Evolutionary conservation across 305 asterid genomes (phyloP).

Genomic region (Nicotiana rustica): DNA sequence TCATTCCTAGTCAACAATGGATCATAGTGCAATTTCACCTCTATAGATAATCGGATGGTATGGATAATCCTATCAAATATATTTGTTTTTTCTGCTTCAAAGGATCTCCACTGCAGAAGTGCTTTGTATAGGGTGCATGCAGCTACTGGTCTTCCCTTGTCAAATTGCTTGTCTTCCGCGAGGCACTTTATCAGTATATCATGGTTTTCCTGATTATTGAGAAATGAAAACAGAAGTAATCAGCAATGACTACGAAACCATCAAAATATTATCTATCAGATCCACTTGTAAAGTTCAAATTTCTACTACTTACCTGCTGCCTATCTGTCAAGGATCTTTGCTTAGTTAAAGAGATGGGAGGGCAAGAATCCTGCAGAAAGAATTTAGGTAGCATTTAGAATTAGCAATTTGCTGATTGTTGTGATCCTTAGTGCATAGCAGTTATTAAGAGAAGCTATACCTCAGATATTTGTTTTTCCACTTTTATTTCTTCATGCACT

Average conservation of each 20-base stretch:
- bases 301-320: slow-evolving; percentile 74
- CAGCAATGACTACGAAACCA: slow-evolving; percentile 38
- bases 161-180: slow-evolving; percentile 80
- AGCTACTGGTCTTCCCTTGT: slow-evolving; percentile 79
- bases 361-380: slow-evolving; percentile 66
- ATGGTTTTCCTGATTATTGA: slow-evolving; percentile 73
- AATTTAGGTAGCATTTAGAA: slow-evolving; percentile 36
- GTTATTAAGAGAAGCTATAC: slow-evolving; percentile 52
- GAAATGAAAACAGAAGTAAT: slow-evolving; percentile 25
- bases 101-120: slow-evolving; percentile 94
- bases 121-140: slow-evolving; percentile 82
- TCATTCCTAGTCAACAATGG: slow-evolving; percentile 31
- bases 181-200: slow-evolving; percentile 83
- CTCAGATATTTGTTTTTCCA: slow-evolving; percentile 55
- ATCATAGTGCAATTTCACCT: slow-evolving; percentile 55
- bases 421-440: slow-evolving; percentile 31
- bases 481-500: slow-evolving; percentile 50
- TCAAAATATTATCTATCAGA: slow-evolving; percentile 3
- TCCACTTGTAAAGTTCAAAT: slow-evolving; percentile 37
- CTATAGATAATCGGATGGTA: slow-evolving; percentile 84
- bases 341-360: slow-evolving; percentile 58
- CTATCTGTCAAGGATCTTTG: slow-evolving; percentile 91
- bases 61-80: slow-evolving; percentile 91
- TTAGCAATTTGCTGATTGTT: slow-evolving; percentile 31
- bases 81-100: slow-evolving; percentile 88